These are phyloP conservation scores for Ammopiptanthus mongolicus DNA, from an alignment of 306 rosid genomes.

Conservation along the genomic window DNA sequence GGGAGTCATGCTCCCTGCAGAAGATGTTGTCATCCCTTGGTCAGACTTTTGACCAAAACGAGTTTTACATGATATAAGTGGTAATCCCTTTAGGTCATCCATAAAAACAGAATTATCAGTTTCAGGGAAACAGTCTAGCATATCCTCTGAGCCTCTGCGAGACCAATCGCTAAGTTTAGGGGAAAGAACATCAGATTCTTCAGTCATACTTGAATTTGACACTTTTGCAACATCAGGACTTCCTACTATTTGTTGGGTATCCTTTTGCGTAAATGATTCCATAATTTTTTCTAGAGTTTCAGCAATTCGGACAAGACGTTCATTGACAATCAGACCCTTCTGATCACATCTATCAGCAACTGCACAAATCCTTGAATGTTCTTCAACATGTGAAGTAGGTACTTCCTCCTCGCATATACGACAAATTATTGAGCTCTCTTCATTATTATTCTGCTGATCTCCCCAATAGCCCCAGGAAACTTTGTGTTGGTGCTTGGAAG, in stretches of 20 bases:
- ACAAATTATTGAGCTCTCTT: constrained; percentile 86
- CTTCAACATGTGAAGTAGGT: constrained; percentile 89
- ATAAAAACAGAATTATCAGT: constrained; percentile 69
- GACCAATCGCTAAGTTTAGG: constrained; percentile 97
- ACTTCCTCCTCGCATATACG: constrained; percentile 99
- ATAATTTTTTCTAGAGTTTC: constrained; percentile 87
- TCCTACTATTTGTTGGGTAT: constrained; percentile 66
- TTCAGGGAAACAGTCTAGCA: constrained; percentile 96
- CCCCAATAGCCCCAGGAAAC: constrained; percentile 96
- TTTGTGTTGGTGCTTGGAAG: constrained; percentile 83
- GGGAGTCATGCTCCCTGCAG: constrained; percentile 99
- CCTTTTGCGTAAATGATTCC: constrained; percentile 73
- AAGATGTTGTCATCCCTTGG: constrained; percentile 97
- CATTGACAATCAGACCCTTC: constrained; percentile 85
- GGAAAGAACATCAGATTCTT: constrained; percentile 85
- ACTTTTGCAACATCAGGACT: constrained; percentile 97
- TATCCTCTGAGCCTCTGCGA: constrained; percentile 95
- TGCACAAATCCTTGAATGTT: constrained; percentile 91
- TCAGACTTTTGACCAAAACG: constrained; percentile 99
- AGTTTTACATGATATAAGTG: constrained; percentile 89
- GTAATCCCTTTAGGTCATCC: constrained; percentile 93
- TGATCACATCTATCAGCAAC: constrained; percentile 96
- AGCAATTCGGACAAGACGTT: constrained; percentile 75
- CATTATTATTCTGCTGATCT: constrained; percentile 54
- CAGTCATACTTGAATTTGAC: constrained; percentile 85